Evolutionary conservation across 352 stramenopile genomes (phyloP).

Genomic region (Phytophthora europaea): DNA sequence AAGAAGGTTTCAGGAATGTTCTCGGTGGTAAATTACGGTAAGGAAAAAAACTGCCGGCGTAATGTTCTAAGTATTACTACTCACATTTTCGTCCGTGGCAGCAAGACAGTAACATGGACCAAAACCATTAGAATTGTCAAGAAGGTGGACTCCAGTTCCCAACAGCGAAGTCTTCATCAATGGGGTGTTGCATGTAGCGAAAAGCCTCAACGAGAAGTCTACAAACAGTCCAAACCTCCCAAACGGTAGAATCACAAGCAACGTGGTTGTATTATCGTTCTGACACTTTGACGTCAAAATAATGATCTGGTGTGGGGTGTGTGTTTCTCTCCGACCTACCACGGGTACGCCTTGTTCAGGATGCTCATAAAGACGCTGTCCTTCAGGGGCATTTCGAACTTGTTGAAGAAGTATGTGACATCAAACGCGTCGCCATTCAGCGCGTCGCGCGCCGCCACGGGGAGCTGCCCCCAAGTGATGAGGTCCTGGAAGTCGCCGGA

Average conservation of each 20-base stretch:
- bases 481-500: constrained; percentile 37
- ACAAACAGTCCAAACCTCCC: not conserved
- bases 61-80: too few species aligned
- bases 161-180: too few species aligned
- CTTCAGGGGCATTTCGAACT: constrained; percentile 28
- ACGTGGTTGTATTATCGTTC: not conserved
- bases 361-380: constrained; percentile 20
- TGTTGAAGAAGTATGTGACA: constrained; percentile 16
- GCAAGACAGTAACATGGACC: too few species aligned
- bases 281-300: not conserved
- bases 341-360: constrained; percentile 19
- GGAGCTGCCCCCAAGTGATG: constrained; percentile 43
- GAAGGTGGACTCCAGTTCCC: too few species aligned
- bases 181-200: too few species aligned
- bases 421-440: constrained; percentile 23
- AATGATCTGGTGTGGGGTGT: not conserved
- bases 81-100: too few species aligned
- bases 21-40: too few species aligned
- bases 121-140: too few species aligned
- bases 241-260: not conserved
- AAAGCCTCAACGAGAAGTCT: too few species aligned
- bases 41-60: too few species aligned
- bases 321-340: constrained; percentile 10
- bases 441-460: constrained; percentile 28
- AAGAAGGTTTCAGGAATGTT: too few species aligned